Base-by-base conservation (phyloP, 139 green algal species). In the Coccomyxa sp. region DNA sequence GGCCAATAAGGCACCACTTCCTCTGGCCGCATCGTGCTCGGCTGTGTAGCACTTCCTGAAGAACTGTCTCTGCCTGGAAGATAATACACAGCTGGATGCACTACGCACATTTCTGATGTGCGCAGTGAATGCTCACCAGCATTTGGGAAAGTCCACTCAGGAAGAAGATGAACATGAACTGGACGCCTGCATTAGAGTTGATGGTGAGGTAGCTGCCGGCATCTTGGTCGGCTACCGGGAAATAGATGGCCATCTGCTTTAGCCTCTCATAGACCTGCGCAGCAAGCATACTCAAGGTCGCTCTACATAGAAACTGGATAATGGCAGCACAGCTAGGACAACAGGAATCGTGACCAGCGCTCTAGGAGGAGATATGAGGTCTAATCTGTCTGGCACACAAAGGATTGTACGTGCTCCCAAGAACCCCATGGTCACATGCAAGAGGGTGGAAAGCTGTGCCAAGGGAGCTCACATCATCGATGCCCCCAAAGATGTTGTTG, bases 151-250 rank as follows among this genome's bases (percentile, higher is more conserved):
- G 79, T 27, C 57, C 79, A 15, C 57, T 75, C 11, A 74, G 25
- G 79, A 83, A 83, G 66, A 83, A 83, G 63, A 83, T 83, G 57
- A 51, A 38, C 60, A n/a, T 31, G 31, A 83, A 84, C 67, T 84
- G 67, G 7, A 84, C 38, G 32, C 81, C 81, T 13, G 31, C 74
- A 23, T 28, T 57, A 10, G 21, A 58, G 45, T 21, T 68, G 25
- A 67, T 51, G 13, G 81, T 85, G 17, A 85, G 63, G 60, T 82
- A 81, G 82, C 31, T 71, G 82, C 82, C 82, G 51, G 23, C 82
- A 38, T 67, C n/a, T 32, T 85, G 80, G 80, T 67, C 80, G 32
- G 80, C n/a, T 21, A 79, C 75, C 1, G 80, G 80, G 25, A 67
- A 57, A 38, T 79, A 79, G 32, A 59, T 30, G 17, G 67, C 80